Base-by-base conservation (phyloP, 1,284 basidiomycete genomes). In the Phellinidium pouzarii region DNA sequence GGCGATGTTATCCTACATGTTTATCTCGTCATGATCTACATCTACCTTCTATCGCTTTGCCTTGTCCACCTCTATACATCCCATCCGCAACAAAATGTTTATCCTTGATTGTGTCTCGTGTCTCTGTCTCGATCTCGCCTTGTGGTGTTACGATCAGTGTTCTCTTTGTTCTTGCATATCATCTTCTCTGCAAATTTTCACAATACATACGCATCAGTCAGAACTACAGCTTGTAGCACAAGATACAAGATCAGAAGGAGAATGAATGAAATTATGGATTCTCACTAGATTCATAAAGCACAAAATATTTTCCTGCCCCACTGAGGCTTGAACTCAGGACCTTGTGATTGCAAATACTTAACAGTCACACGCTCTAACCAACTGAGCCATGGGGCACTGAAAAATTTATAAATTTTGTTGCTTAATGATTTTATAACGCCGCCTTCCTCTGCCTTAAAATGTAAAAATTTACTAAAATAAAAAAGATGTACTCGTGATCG, bases 281-380 rank as follows among this genome's bases (percentile, higher is more conserved):
- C 6, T 31, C 5, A 12, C 12, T 31, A 31, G 6, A 31, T 31
- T 6, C 12, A 31, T 5, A 31, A 44, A 48, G 20, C 4, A 41
- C 1, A 49, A 49, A 37, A 38, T 29, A 6, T n/a, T 34, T 1
- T n/a, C 7, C 54, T 56, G 54, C 50, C 54, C 54, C 50, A 40
- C 29, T 27, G 54, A 56, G 54, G 50, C 50, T 56, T 34, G 54
- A 56, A 56, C 54, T 56, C 54, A 27, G 29, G 54, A 56, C 47
- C 54, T 56, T 49, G 36, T 56, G 54, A 56, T 56, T 6, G 17
- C 14, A 38, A 25, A 1, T 3, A 7, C 27, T 17, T 56, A 56
- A 56, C 54, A 56, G 54, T 56, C 54, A 56, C 36, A 49, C 54
- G 54, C 54, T 56, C 47, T 56, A 56, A 36, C 54, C 54, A 53